Conservation (phyloP, 2,329 filamentous ascomycete species). For the Calonectria honghensis region DNA sequence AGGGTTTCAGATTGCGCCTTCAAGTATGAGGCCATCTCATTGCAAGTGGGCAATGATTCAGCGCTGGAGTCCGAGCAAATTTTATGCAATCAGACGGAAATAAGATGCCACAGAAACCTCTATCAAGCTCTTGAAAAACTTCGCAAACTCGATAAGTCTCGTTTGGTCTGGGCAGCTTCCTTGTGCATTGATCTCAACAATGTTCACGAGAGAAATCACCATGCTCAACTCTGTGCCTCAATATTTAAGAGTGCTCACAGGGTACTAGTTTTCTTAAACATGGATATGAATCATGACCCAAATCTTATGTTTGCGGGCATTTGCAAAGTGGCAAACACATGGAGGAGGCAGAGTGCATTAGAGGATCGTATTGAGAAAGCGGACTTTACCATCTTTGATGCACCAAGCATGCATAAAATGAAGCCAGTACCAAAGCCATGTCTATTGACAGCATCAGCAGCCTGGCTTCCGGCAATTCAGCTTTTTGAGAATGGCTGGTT, state of each 20-base stretch:
- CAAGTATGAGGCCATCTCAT: conserved; percentile 28
- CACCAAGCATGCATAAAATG: not conserved
- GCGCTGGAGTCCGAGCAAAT: not conserved
- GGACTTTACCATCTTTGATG: not conserved
- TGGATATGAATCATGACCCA: not conserved
- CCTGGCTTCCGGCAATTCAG: conserved; percentile 11
- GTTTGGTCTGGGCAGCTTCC: conserved; percentile 20
- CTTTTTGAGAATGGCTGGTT: conserved; percentile 30
- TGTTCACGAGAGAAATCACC: conserved; percentile 15
- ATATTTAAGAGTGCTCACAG: conserved; percentile 16
- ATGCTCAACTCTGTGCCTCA: not conserved
- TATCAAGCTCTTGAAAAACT: conserved; percentile 4
- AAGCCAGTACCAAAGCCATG: not conserved
- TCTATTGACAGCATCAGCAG: not conserved
- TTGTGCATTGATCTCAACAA: conserved; percentile 18
- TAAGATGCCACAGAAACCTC: not conserved
- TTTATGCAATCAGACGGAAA: conserved; percentile 1
- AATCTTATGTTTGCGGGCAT: not conserved
- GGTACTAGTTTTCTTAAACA: not conserved
- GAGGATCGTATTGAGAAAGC: conserved; percentile 14
- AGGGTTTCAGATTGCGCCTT: conserved; percentile 6
- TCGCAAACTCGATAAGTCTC: conserved; percentile 1
- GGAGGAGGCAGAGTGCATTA: conserved; percentile 14
- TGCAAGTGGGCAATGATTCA: not conserved
- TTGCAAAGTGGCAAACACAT: conserved; percentile 17